phyloP scores from a whole-genome alignment of 2,329 filamentous ascomycete species.

The Diplodia sapinea region DNA sequence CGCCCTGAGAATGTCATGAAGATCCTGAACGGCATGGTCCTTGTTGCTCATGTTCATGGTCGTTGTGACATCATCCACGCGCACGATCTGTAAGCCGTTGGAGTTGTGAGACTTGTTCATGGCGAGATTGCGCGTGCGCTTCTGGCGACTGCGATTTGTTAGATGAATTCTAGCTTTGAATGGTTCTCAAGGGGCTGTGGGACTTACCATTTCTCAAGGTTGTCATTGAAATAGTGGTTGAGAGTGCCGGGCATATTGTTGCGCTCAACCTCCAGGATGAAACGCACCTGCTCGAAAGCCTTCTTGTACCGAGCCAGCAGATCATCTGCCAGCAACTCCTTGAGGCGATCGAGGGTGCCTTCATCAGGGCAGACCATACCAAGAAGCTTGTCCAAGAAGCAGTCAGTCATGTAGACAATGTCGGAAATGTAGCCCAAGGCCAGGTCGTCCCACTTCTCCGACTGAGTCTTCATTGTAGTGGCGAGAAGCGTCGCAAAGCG shows the following conservation, averaged over 20 bases:
- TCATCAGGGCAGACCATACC: constrained; percentile 52
- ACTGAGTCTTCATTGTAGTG: constrained; percentile 59
- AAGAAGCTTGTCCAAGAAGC: constrained; percentile 58
- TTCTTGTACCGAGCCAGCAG: constrained; percentile 54
- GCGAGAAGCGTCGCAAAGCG: constrained; percentile 56
- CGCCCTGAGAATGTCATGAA: constrained; percentile 65
- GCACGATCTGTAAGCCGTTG: not conserved
- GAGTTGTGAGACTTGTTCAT: not conserved
- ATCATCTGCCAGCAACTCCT: constrained; percentile 52
- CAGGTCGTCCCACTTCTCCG: constrained; percentile 59
- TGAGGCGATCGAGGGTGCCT: constrained; percentile 52
- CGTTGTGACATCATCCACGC: constrained; percentile 2
- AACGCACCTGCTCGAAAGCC: constrained; percentile 57
- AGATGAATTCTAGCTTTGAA: not conserved
- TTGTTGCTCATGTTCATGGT: constrained; percentile 41
- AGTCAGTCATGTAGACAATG: constrained; percentile 59
- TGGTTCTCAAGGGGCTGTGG: too few relatives aligned
- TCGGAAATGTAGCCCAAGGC: constrained; percentile 58
- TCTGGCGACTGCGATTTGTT: not conserved
- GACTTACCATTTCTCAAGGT: constrained; percentile 48
- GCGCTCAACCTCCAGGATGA: constrained; percentile 61
- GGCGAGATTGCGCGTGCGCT: not conserved
- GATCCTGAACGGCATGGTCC: constrained; percentile 54
- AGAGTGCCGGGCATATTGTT: constrained; percentile 55
- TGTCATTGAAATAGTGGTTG: constrained; percentile 61